phyloP scores from a whole-genome alignment of 2,329 filamentous ascomycete species.

The Graphilbum sp. region DNA sequence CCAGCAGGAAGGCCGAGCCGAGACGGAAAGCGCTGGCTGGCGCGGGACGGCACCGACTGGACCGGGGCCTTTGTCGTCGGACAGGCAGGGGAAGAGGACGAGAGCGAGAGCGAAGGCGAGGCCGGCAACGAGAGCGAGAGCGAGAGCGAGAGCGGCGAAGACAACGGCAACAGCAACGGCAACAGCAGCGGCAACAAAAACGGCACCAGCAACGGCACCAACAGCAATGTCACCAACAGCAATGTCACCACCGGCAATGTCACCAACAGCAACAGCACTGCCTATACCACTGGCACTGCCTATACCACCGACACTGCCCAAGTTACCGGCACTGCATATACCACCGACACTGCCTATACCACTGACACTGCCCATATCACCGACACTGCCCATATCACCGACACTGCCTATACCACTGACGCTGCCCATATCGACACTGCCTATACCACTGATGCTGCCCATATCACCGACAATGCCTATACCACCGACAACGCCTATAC shows the following conservation, averaged over 20 bases:
- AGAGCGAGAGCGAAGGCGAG: slow-evolving; percentile 14
- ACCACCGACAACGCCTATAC: neutral
- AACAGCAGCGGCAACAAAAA: slow-evolving; percentile 3
- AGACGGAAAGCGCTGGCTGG: slow-evolving; percentile 54
- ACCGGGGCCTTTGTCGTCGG: slow-evolving; percentile 70
- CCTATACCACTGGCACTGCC: no score
- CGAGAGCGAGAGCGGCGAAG: slow-evolving; percentile 13
- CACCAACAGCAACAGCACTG: no score
- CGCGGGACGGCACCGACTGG: slow-evolving; percentile 72
- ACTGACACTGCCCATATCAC: no score
- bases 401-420: no score
- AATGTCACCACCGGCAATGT: no score
- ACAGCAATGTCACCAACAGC: neutral
- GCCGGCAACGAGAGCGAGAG: slow-evolving; percentile 15
- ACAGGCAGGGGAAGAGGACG: slow-evolving; percentile 37
- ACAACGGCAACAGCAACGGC: slow-evolving; percentile 1
- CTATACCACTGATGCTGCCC: no score
- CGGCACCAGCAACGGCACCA: neutral
- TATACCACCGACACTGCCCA: no score
- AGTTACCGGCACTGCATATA: no score
- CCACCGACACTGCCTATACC: no score
- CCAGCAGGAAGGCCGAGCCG: no score
- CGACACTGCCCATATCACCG: no score
- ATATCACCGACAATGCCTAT: neutral
- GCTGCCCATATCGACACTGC: no score